phyloP scores from a whole-genome alignment of 2,329 filamentous ascomycete species.

The Aspergillus sp. region DNA sequence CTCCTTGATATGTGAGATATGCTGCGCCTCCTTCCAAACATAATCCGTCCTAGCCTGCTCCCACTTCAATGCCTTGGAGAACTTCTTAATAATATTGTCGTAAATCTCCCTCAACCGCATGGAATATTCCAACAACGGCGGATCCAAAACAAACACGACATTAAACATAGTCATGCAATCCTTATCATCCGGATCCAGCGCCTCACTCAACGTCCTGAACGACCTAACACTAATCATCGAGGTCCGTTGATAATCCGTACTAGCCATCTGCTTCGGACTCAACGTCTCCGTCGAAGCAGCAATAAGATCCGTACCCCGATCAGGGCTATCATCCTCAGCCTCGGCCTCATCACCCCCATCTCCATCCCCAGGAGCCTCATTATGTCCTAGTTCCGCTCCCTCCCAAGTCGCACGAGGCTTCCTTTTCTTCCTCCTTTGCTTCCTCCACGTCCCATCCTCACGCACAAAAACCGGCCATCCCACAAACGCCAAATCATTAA shows the following conservation, averaged over 20 bases:
- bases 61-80: constrained; percentile 89
- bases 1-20: constrained; percentile 77
- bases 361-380: constrained; percentile 38
- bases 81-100: constrained; percentile 84
- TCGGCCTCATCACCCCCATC: constrained; percentile 23
- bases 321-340: constrained; percentile 35
- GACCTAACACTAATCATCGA: constrained; percentile 24
- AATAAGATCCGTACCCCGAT: constrained; percentile 34
- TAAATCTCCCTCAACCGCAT: constrained; percentile 76
- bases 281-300: constrained; percentile 31
- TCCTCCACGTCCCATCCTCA: constrained; percentile 75
- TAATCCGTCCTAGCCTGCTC: constrained; percentile 89
- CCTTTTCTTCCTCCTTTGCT: constrained; percentile 56
- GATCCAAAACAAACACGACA: constrained; percentile 86
- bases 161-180: constrained; percentile 95
- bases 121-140: constrained; percentile 74
- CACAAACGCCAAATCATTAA: constrained; percentile 77
- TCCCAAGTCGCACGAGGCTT: constrained; percentile 36
- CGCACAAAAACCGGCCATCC: constrained; percentile 82
- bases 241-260: constrained; percentile 27
- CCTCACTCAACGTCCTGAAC: constrained; percentile 25
- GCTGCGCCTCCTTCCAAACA: constrained; percentile 86
- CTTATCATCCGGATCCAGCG: constrained; percentile 42
- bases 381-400: constrained; percentile 37
- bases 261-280: constrained; percentile 25